These are phyloP conservation scores for Sugiyamaella sp. DNA, from an alignment of 1,139 yeast species.

Conservation along the genomic window DNA sequence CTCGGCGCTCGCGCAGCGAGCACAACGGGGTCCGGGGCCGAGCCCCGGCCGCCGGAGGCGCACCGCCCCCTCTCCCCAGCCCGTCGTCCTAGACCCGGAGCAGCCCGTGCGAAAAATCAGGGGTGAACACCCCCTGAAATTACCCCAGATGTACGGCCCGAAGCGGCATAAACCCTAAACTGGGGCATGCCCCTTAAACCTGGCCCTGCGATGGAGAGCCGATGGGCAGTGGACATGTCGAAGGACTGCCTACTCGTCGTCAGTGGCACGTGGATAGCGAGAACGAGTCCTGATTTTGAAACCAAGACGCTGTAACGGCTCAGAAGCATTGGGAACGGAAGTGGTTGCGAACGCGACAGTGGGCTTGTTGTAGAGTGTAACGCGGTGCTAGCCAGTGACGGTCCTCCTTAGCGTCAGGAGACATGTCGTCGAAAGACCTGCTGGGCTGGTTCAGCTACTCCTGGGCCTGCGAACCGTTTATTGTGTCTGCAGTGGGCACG, in stretches of 20 bases:
- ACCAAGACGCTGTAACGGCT: no score
- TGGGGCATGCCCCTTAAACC: background rate
- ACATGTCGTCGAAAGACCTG: conserved; percentile 28
- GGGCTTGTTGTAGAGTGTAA: no score
- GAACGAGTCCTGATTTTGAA: no score
- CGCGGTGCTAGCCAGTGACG: no score
- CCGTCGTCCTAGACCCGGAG: no score
- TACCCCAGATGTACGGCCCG: conserved; percentile 4
- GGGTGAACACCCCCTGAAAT: conserved; percentile 3
- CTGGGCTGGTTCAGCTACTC: conserved; percentile 52
- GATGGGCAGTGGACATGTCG: background rate
- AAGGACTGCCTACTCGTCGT: background rate
- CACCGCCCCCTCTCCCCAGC: no score
- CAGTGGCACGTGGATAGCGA: background rate
- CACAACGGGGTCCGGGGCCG: background rate
- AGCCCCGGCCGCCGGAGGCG: background rate
- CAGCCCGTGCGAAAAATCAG: no score
- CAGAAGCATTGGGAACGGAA: no score
- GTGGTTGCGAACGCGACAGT: no score
- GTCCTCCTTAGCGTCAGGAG: background rate
- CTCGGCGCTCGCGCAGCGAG: background rate
- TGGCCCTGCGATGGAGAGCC: no score
- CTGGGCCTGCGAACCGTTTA: conserved; percentile 75
- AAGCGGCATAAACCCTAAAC: conserved; percentile 7
- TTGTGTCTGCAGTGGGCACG: conserved; percentile 72